These are phyloP conservation scores for Dactylellina haptotyla DNA, from an alignment of 2,329 filamentous ascomycete genomes.

Conservation along the genomic window DNA sequence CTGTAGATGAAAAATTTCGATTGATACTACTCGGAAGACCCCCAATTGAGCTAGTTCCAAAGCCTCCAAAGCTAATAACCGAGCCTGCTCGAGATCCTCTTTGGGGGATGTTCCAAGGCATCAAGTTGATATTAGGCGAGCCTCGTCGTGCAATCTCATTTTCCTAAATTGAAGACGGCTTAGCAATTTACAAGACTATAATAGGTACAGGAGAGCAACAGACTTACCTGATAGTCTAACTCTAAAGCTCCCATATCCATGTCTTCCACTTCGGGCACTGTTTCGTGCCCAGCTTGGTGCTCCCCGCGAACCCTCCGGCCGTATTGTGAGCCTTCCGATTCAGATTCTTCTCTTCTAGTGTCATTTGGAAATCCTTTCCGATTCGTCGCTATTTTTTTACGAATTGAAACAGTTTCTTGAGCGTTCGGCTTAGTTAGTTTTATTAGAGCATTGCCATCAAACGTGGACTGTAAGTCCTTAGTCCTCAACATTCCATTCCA, in stretches of 20 bases:
- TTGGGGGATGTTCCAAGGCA: conserved; percentile 55
- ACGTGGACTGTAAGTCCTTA: neutral
- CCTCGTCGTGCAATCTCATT: conserved; percentile 31
- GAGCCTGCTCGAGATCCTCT: conserved; percentile 48
- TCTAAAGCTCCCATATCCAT: neutral
- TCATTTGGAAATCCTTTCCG: neutral
- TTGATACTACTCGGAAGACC: conserved; percentile 51
- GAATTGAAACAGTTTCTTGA: neutral
- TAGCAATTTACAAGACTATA: neutral
- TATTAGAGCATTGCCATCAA: conserved; percentile 16
- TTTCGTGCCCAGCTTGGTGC: neutral
- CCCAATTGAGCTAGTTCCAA: conserved; percentile 55
- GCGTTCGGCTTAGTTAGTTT: neutral
- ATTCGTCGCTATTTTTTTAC: neutral
- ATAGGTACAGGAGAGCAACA: neutral
- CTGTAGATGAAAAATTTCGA: conserved; percentile 17
- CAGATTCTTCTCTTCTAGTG: neutral
- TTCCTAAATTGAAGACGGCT: conserved; percentile 11
- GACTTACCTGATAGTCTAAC: conserved; percentile 18
- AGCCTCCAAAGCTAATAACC: conserved; percentile 52
- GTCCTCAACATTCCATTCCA: conserved; percentile 38
- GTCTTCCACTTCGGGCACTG: neutral
- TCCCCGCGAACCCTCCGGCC: conserved; percentile 35
- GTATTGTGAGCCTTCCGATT: conserved; percentile 27
- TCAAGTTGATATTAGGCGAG: conserved; percentile 4